Evolutionary conservation across 1,284 basidiomycete species (phyloP), one percentile per base, ranked within the genome.

Genomic region (Meira nashicola): DNA sequence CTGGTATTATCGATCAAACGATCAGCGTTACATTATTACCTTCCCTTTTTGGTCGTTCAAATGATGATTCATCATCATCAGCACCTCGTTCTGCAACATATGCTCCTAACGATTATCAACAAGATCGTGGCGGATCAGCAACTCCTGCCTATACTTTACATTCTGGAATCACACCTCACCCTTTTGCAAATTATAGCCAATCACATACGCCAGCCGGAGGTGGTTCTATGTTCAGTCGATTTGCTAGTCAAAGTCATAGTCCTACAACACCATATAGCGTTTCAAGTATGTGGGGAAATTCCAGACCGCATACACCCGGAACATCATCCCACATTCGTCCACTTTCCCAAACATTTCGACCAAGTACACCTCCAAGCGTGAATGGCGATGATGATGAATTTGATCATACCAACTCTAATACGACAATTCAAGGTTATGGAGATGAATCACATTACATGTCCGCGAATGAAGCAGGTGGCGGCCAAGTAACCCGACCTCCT

Each of bases 1-100:
- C 76, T 12, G 76, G 76, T n/a, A 77, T 78, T 64, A 77, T 78
- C 50, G 75, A 78, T 60, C 76, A 78, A 39, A 77, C 76, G 23
- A 59, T 78, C 57, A 73, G 67, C 37, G 71, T 78, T 58, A 71
- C 70, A 3, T 59, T 78, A 40, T 58, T 78, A 21, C 76, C 76
- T 7, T 60, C 66, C 4, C 58, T 78, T 1, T 74, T 77, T 43
- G 70, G 74, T 28, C 28, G 28, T 4, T 48, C 46, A 3, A n/a
- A 48, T 8, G 21, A 12, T 23, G 12, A 48, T 5, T 23, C 46
- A 14, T 23, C 46, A 25, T 62, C 64, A 0, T 55, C 52, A 23
- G n/a, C 21, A 3, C 23, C 17, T 25, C 43, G 43, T 4, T 23
- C 17, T 4, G n/a, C 23, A 14, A 14, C 19, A 25, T 25, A 25